Conservation (phyloP, 2,329 filamentous ascomycete genomes). For the Gliomastix tumulicola region DNA sequence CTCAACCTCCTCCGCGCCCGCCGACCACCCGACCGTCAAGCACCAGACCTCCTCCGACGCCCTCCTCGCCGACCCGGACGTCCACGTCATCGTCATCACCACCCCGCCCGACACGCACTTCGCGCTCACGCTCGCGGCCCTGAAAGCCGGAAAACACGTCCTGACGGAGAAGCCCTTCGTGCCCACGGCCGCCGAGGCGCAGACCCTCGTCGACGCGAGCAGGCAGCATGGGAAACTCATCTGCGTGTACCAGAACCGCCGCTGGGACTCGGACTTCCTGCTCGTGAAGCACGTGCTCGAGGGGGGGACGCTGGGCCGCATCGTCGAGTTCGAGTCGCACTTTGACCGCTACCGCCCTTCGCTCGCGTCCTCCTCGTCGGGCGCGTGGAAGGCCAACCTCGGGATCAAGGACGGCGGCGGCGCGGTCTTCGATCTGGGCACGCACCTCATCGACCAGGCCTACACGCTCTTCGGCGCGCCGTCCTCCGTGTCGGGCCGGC, state of each 20-base stretch:
- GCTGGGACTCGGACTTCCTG: slow-evolving; percentile 72
- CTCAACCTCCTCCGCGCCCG: slow-evolving; percentile 56
- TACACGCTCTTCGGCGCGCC: slow-evolving; percentile 66
- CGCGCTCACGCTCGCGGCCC: slow-evolving; percentile 52
- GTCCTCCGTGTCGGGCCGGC: slow-evolving; percentile 56
- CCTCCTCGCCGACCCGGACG: slow-evolving; percentile 55
- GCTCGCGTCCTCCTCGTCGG: slow-evolving; percentile 47
- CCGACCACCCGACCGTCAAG: slow-evolving; percentile 59
- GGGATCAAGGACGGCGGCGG: slow-evolving; percentile 56
- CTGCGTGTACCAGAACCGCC: slow-evolving; percentile 69
- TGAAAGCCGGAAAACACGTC: slow-evolving; percentile 69
- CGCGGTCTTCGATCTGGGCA: slow-evolving; percentile 67
- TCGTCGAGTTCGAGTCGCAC: slow-evolving; percentile 73
- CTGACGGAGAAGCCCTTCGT: slow-evolving; percentile 81
- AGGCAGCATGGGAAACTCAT: slow-evolving; percentile 42
- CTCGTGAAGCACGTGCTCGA: slow-evolving; percentile 58
- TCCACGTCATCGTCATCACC: slow-evolving; percentile 65
- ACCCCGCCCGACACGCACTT: slow-evolving; percentile 69
- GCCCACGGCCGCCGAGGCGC: slow-evolving; percentile 61
- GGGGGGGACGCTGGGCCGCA: slow-evolving; percentile 56
- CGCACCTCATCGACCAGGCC: slow-evolving; percentile 70
- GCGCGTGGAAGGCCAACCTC: slow-evolving; percentile 60
- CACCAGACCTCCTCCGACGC: slow-evolving; percentile 56
- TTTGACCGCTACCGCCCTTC: slow-evolving; percentile 68
- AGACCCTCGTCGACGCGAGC: slow-evolving; percentile 51